These are phyloP conservation scores for Ciborinia camelliae DNA, from an alignment of 2,329 filamentous ascomycete genomes.

Conservation along the genomic window DNA sequence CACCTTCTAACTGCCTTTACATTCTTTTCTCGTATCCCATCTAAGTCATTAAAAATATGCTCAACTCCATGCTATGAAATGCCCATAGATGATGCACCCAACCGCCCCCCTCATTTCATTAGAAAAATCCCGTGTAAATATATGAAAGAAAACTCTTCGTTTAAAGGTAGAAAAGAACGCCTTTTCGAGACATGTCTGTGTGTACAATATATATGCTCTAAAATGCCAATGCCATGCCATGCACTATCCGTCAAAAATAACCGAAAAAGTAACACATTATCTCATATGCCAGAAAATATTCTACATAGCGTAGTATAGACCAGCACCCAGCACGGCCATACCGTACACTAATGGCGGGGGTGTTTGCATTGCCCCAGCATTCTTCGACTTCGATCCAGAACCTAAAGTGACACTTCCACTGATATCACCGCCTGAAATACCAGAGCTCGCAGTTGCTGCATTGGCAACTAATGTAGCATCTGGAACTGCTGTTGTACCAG, in stretches of 20 bases:
- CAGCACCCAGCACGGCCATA: conserved; percentile 29
- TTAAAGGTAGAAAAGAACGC: too few species aligned
- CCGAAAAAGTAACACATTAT: not conserved
- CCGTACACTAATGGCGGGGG: conserved; percentile 25
- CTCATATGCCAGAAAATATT: conserved; percentile 11
- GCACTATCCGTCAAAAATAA: not conserved
- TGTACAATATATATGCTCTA: not conserved
- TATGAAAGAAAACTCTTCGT: too few species aligned
- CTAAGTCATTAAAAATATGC: not conserved
- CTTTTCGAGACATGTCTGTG: not conserved
- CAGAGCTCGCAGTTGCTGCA: conserved; percentile 47
- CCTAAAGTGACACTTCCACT: conserved; percentile 22
- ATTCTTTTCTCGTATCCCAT: not conserved
- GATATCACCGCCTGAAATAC: conserved; percentile 18
- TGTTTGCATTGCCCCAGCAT: conserved; percentile 20
- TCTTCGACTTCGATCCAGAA: conserved; percentile 24
- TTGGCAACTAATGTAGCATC: conserved; percentile 50
- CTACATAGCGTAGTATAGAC: conserved; percentile 29
- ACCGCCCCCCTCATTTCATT: not conserved
- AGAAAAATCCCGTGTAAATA: not conserved
- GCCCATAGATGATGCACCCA: not conserved
- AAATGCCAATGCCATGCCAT: not conserved
- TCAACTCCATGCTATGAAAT: not conserved
- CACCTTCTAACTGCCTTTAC: not conserved
- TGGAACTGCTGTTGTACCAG: conserved; percentile 49